Base-by-base conservation (phyloP, 257 asterid species). In the Henckelia pumila region DNA sequence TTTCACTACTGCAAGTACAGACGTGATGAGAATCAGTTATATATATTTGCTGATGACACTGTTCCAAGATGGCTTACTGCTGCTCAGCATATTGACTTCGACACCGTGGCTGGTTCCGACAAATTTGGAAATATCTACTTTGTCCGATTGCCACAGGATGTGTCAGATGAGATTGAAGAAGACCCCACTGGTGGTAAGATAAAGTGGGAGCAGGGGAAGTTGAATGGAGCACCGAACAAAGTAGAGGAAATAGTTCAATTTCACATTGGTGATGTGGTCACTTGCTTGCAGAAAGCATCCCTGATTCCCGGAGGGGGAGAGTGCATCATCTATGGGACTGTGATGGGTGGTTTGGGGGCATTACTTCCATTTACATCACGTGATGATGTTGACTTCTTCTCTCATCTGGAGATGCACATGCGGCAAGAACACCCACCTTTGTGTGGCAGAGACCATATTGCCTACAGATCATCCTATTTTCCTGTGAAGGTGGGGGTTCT, bases 111-210 rank as follows among this genome's bases (percentile, higher is more conserved):
- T 22, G 99, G 99, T 28, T 75, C 96, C 11, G 99, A 94, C 82
- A 94, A 94, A 77, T 94, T 94, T 63, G 99, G 99, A 63, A 94
- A 94, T 47, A 67, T 94, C 29, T 94, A 88, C 82, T 91, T 94
- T 70, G 98, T 86, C n/a, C 89, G 99, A 22, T 78, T 94, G 30
- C 93, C 96, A 10, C 99, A 94, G 78, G 99, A 94, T 24, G 96
- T 91, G 21, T 94, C 99, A 2, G 99, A 94, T 71, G 98, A 94
- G 90, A 89, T 94, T 28, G 99, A 94, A 81, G 99, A 94, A 80
- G 98, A 94, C 73, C 99, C 98, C 23, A 94, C 99, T 40, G 99
- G 99, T 73, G 99, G 99, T 47, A 94, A 89, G 85, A 94, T 94
- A 75, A 94, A 94, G 81, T 94, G 99, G 99, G 99, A 94, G 80